These are phyloP conservation scores for Talaromyces sp. DNA, from an alignment of 2,329 filamentous ascomycete genomes.

Conservation along the genomic window DNA sequence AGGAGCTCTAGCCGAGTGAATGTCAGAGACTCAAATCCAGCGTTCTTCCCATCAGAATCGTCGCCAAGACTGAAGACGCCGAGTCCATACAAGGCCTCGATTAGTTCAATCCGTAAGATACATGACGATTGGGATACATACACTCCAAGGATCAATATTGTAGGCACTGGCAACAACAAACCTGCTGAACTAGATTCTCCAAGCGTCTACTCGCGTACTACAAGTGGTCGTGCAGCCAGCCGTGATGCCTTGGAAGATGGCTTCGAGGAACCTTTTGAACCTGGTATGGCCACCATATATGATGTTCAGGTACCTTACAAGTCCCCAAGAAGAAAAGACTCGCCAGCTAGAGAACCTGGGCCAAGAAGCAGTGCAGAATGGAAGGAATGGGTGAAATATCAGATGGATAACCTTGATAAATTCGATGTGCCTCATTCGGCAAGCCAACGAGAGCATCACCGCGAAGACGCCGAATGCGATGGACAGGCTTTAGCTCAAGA, in stretches of 20 bases:
- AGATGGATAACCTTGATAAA: conserved; percentile 34
- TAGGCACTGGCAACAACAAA: conserved; percentile 5
- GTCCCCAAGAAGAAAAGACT: conserved; percentile 29
- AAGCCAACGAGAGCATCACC: conserved; percentile 31
- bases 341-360: conserved; percentile 5
- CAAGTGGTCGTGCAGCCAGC: conserved; percentile 31
- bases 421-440: conserved; percentile 8
- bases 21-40: conserved; percentile 18
- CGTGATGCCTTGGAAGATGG: conserved; percentile 15
- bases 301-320: conserved; percentile 29
- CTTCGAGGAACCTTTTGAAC: conserved; percentile 20
- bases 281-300: conserved; percentile 40
- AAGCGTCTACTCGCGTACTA: conserved; percentile 44
- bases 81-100: conserved; percentile 24
- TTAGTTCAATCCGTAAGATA: conserved; percentile 19
- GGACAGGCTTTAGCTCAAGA: conserved; percentile 23
- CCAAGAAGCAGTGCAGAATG: conserved; percentile 33
- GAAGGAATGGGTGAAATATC: conserved; percentile 37
- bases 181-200: conserved; percentile 25
- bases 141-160: conserved; percentile 23
- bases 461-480: conserved; percentile 39
- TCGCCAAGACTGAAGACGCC: conserved; percentile 22
- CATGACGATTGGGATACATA: conserved; percentile 22
- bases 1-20: conserved; percentile 22
- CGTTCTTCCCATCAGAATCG: conserved; percentile 23